A percentile compares a stretch with the other conserved stretches of the same genome.
Evolutionary conservation across 2,329 filamentous ascomycete genomes (phyloP).

Genomic region (Cercospora brassicicola): DNA sequence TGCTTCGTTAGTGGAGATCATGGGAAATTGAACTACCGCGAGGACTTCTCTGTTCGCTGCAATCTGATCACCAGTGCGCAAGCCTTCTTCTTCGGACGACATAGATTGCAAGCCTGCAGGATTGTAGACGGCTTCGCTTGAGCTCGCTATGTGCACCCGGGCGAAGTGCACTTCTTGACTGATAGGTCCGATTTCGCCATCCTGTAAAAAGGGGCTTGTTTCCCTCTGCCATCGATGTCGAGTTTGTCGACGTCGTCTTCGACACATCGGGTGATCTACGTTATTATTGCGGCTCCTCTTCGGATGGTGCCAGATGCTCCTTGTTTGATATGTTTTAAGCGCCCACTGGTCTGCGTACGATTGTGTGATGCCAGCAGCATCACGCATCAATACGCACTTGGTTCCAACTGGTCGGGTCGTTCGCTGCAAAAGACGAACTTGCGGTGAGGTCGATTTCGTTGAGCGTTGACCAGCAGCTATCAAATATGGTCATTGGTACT

Average conservation of each 20-base stretch:
- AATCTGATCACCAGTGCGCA: not conserved
- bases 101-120: not conserved
- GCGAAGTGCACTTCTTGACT: not conserved
- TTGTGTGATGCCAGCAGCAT: not conserved
- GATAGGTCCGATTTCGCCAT: not conserved
- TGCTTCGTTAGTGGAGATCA: not conserved
- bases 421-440: not conserved
- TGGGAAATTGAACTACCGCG: not conserved
- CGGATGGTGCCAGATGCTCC: not conserved
- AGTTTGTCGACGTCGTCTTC: not conserved
- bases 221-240: not conserved
- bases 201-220: not conserved
- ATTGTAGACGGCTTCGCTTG: not conserved
- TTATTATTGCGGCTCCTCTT: not conserved
- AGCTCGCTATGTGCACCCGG: not conserved
- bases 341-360: not conserved
- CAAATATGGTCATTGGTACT: not conserved
- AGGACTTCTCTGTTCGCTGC: not conserved
- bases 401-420: not conserved
- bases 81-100: not conserved
- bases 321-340: not conserved
- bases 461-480: not conserved
- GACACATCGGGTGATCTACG: not conserved
- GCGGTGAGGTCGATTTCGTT: not conserved
- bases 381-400: not conserved